phyloP scores from a whole-genome alignment of 1,139 yeast genomes.

The Yamadazyma atmosphaerica region DNA sequence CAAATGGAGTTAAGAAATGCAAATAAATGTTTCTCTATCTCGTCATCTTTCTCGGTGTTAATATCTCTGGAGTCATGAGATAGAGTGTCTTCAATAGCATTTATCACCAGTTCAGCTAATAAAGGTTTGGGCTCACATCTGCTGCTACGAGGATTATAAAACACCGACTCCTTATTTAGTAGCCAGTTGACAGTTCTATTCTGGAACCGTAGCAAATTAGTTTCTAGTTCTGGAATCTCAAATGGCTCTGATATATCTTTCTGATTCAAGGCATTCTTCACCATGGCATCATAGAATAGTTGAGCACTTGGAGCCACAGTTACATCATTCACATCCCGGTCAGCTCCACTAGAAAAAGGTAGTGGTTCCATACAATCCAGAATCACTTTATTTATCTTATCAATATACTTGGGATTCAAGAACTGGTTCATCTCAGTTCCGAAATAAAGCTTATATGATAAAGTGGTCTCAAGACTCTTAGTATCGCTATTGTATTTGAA shows the following conservation, averaged over 20 bases:
- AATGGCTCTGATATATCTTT: constrained; percentile 21
- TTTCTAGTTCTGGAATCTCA: constrained; percentile 49
- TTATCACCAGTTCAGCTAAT: constrained; percentile 14
- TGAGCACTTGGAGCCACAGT: constrained; percentile 21
- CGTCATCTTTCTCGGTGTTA: constrained; percentile 3
- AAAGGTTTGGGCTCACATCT: constrained; percentile 21
- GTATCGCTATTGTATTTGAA: constrained; percentile 11
- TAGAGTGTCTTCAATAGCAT: constrained; percentile 2
- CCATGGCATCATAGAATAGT: constrained; percentile 36
- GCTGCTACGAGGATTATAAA: constrained; percentile 29
- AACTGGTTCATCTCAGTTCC: constrained; percentile 17
- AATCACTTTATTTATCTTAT: constrained; percentile 14
- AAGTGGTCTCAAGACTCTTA: constrained; percentile 8
- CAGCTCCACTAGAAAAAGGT: constrained; percentile 5
- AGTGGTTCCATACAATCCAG: constrained; percentile 6
- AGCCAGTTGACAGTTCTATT: constrained; percentile 67
- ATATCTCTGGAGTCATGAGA: not conserved
- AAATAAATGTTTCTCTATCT: constrained; percentile 15
- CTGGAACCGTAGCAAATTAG: constrained; percentile 59
- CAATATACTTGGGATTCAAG: constrained; percentile 11
- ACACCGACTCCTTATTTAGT: constrained; percentile 56
- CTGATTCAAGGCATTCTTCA: constrained; percentile 29
- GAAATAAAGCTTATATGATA: constrained; percentile 14
- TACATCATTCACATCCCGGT: constrained; percentile 6
- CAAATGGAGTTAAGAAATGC: constrained; percentile 36